These are phyloP conservation scores for Syzygium malaccense DNA, from an alignment of 441 rosid species.

Conservation along the genomic window DNA sequence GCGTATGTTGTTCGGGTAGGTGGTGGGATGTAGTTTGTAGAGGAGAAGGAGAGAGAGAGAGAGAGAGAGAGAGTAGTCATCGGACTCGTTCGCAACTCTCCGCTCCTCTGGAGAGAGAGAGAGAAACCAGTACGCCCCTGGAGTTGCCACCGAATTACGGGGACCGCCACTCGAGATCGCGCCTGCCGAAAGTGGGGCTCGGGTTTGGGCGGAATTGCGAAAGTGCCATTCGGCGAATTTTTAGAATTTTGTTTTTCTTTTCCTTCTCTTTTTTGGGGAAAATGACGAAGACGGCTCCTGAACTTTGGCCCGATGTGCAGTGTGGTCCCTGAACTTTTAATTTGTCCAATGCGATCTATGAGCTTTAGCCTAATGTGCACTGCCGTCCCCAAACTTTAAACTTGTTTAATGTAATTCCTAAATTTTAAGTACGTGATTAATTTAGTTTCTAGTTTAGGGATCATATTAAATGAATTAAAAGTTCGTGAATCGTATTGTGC, in stretches of 20 bases:
- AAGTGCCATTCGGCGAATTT: not conserved
- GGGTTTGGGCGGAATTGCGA: not conserved
- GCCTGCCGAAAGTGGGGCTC: not conserved
- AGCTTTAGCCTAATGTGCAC: rapidly evolving
- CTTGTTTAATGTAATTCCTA: rapidly evolving
- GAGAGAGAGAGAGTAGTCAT: not conserved
- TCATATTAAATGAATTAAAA: not conserved
- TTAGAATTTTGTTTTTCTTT: rapidly evolving
- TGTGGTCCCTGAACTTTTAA: no score
- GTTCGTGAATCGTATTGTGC: rapidly evolving
- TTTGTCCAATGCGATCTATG: rapidly evolving
- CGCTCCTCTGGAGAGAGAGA: not conserved
- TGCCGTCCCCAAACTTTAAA: rapidly evolving
- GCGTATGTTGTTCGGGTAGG: not conserved
- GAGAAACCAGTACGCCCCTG: not conserved
- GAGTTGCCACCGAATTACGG: not conserved
- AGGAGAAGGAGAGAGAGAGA: not conserved
- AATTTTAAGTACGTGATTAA: rapidly evolving
- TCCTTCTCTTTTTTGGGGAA: not conserved
- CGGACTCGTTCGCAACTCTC: not conserved
- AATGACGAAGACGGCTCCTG: rapidly evolving
- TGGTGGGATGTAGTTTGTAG: not conserved
- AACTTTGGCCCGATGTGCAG: rapidly evolving
- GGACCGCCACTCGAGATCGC: not conserved
- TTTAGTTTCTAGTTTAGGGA: rapidly evolving